These are phyloP conservation scores for Sarocladiaceae sp. DNA, from an alignment of 2,329 filamentous ascomycete genomes.

Conservation along the genomic window DNA sequence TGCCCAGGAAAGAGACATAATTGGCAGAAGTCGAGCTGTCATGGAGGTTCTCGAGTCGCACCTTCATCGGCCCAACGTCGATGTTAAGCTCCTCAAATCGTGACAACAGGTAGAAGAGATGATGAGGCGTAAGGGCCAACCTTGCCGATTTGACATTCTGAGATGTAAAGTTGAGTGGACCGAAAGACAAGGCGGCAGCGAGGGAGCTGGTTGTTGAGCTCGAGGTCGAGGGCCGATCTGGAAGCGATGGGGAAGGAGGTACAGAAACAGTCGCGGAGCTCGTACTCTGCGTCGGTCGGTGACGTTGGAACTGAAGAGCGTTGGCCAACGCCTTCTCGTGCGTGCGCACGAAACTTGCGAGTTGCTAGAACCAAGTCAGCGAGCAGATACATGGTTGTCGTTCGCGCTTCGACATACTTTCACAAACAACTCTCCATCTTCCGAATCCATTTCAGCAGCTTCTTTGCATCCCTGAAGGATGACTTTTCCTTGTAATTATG, in stretches of 20 bases:
- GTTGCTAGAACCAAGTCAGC: conserved; percentile 59
- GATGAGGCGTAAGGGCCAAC: conserved; percentile 88
- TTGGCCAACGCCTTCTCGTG: conserved; percentile 97
- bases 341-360: conserved; percentile 92
- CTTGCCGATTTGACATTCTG: conserved; percentile 85
- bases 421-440: conserved; percentile 86
- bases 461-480: background rate
- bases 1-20: conserved; percentile 92
- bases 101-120: conserved; percentile 93
- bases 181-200: conserved; percentile 81
- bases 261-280: conserved; percentile 46
- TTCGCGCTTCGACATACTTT: conserved; percentile 53
- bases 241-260: conserved; percentile 52
- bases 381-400: conserved; percentile 15
- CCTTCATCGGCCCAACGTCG: conserved; percentile 90
- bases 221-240: conserved; percentile 60
- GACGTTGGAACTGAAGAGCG: conserved; percentile 75
- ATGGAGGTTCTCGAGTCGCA: conserved; percentile 91
- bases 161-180: conserved; percentile 79
- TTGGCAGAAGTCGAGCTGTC: conserved; percentile 81
- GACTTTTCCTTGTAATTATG: background rate
- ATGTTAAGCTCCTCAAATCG: conserved; percentile 92
- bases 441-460: conserved; percentile 64
- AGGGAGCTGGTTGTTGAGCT: conserved; percentile 70
- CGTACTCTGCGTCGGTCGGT: conserved; percentile 64